These are phyloP conservation scores for Aspergillus phoenicis DNA, from an alignment of 2,329 filamentous ascomycete species.

Conservation along the genomic window DNA sequence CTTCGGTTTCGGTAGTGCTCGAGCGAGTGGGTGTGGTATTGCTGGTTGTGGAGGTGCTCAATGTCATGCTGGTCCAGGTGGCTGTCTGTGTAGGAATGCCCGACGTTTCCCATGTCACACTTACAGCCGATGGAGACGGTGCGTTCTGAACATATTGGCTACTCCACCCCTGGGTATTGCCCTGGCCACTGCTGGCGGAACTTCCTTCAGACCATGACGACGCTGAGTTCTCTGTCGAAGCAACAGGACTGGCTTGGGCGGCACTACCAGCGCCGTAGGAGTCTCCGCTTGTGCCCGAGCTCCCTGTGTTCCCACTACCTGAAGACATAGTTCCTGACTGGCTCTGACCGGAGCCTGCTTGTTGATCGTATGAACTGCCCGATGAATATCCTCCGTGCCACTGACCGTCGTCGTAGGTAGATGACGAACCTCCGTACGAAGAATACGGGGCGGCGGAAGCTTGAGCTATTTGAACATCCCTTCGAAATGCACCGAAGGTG, in stretches of 20 bases:
- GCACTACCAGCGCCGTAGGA: neutral
- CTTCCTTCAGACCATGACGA: neutral
- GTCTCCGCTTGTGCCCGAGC: neutral
- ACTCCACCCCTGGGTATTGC: neutral
- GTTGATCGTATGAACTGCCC: neutral
- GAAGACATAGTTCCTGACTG: neutral
- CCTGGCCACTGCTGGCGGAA: neutral
- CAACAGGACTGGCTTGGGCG: neutral
- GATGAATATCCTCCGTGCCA: neutral
- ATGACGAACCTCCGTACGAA: neutral
- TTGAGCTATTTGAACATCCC: constrained; percentile 1
- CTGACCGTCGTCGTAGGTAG: neutral
- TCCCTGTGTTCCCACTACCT: neutral
- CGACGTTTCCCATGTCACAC: neutral
- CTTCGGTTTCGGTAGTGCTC: neutral
- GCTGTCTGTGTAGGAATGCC: neutral
- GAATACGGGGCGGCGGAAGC: neutral
- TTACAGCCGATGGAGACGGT: neutral
- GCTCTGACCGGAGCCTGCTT: neutral
- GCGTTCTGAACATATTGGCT: neutral
- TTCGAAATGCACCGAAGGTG: neutral
- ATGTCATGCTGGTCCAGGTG: neutral
- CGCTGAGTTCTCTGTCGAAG: neutral
- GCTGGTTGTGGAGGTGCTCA: neutral
- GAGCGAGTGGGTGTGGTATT: neutral